A percentile compares a stretch with the other conserved stretches of the same genome.
These are phyloP conservation scores for Aspergillus nomiae DNA, from an alignment of 2,329 filamentous ascomycete genomes.

Conservation along the genomic window DNA sequence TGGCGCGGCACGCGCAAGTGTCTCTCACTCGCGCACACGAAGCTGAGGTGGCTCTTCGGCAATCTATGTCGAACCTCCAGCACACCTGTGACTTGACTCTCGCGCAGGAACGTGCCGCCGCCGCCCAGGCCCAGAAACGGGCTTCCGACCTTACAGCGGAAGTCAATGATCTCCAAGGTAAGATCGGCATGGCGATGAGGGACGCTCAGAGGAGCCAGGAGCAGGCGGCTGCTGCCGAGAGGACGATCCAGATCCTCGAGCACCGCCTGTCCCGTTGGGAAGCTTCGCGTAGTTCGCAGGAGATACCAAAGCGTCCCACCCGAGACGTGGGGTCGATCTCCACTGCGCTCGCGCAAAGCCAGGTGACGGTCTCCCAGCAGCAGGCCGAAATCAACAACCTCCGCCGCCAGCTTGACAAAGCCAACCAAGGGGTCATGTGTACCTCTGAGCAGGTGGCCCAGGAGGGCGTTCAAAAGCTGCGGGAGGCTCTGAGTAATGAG, in stretches of 20 bases:
- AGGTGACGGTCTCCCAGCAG: slow-evolving; percentile 16
- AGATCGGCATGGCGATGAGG: slow-evolving; percentile 11
- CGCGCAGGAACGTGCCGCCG: slow-evolving; percentile 6
- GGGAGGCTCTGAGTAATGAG: slow-evolving; percentile 14
- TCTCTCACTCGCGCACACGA: not conserved
- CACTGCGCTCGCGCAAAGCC: slow-evolving; percentile 17
- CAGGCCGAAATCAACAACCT: slow-evolving; percentile 15
- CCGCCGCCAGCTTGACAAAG: slow-evolving; percentile 11
- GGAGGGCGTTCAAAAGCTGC: slow-evolving; percentile 13
- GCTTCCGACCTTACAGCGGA: slow-evolving; percentile 1
- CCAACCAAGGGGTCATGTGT: slow-evolving; percentile 1
- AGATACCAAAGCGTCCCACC: slow-evolving; percentile 17
- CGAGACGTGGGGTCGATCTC: slow-evolving; percentile 13
- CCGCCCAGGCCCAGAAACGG: not conserved
- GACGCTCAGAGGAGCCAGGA: slow-evolving; percentile 15
- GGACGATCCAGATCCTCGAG: slow-evolving; percentile 15
- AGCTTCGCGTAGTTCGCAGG: slow-evolving; percentile 7
- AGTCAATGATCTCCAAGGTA: slow-evolving; percentile 3
- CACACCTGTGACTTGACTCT: slow-evolving; percentile 10
- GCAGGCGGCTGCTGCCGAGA: slow-evolving; percentile 1
- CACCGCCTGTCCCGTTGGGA: slow-evolving; percentile 14
- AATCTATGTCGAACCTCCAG: slow-evolving; percentile 11
- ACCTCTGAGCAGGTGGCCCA: slow-evolving; percentile 7
- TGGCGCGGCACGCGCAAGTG: slow-evolving; percentile 9
- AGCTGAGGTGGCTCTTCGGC: slow-evolving; percentile 2